Evolutionary conservation across 257 asterid species (phyloP).

Genomic region (Nicotiana sylvestris): DNA sequence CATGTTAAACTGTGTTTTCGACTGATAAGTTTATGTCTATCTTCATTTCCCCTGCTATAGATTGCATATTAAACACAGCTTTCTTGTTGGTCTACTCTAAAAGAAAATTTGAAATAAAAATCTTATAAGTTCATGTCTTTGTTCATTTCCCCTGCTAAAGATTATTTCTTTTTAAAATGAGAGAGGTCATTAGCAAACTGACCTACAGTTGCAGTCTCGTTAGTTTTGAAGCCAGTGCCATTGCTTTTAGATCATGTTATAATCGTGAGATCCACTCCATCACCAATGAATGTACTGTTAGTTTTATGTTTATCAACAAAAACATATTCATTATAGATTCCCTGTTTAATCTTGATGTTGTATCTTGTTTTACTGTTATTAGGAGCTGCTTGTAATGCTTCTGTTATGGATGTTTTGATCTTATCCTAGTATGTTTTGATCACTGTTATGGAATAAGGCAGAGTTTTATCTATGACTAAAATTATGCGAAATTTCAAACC

Average conservation of each 20-base stretch:
- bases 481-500: too few species aligned
- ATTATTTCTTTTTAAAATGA: background rate
- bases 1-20: background rate
- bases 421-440: too few species aligned
- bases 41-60: background rate
- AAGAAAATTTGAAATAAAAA: background rate
- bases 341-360: constrained; percentile 7
- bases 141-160: background rate
- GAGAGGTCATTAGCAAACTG: background rate
- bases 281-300: constrained; percentile 8
- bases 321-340: constrained; percentile 10
- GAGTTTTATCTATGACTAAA: too few species aligned
- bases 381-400: constrained; percentile 15
- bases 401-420: background rate
- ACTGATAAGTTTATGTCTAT: background rate
- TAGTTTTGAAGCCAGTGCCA: background rate
- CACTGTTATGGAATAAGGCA: too few species aligned
- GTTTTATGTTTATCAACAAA: background rate
- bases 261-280: constrained; percentile 8
- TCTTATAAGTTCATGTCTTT: background rate
- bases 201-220: constrained; percentile 15
- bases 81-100: background rate
- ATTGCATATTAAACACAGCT: background rate
- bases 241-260: background rate
- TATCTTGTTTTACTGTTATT: background rate